Percentiles rank a stretch among this genome's conserved stretches.
These are phyloP conservation scores for Tephrocybe sp. DNA, from an alignment of 768 basidiomycete species.

Conservation along the genomic window DNA sequence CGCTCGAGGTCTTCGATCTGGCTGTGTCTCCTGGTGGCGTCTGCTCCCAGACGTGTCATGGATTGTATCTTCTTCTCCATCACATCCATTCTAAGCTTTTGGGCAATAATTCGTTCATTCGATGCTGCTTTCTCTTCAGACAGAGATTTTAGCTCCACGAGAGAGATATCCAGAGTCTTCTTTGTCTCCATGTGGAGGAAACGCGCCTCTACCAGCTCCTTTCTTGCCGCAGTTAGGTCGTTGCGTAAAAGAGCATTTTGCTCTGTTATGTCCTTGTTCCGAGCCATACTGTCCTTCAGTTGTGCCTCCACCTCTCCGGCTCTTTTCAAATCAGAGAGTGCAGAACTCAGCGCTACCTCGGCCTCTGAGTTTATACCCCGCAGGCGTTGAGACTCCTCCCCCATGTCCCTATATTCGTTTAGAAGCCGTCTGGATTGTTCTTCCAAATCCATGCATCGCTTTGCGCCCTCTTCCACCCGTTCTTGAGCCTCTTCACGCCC, in stretches of 20 bases:
- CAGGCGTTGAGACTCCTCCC: background rate
- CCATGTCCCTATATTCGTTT: background rate
- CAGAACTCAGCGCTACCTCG: background rate
- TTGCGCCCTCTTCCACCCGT: background rate
- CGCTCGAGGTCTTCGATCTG: conserved; percentile 26
- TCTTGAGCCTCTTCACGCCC: background rate
- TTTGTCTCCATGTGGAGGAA: background rate
- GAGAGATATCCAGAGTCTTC: background rate
- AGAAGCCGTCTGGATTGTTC: background rate
- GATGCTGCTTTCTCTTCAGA: background rate
- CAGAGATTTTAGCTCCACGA: background rate
- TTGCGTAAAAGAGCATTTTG: background rate
- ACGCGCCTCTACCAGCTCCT: conserved; percentile 2
- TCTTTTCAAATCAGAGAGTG: background rate
- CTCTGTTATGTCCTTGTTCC: conserved; percentile 1
- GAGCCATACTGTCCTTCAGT: background rate
- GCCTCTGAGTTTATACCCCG: background rate
- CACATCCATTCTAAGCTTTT: conserved; percentile 7
- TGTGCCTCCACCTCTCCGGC: background rate
- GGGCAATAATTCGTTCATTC: background rate
- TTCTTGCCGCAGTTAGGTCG: background rate
- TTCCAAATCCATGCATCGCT: background rate
- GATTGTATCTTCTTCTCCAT: conserved; percentile 15
- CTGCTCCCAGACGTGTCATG: conserved; percentile 9
- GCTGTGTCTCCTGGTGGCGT: conserved; percentile 11